Percentiles rank a stretch among this genome's conserved stretches.
Conservation (phyloP, 306 rosid genomes). For the Vachellia pachyceras region DNA sequence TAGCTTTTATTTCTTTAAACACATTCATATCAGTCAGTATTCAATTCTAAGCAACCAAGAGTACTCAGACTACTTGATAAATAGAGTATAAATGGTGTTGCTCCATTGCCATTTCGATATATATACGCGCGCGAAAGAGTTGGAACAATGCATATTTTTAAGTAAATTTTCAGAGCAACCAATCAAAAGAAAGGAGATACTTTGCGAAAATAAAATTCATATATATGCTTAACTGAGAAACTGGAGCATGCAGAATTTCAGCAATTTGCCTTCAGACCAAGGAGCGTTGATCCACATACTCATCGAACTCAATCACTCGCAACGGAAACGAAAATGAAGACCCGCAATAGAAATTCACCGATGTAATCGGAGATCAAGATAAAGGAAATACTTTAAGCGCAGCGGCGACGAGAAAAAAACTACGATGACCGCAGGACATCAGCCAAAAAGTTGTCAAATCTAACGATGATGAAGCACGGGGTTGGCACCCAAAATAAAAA, state of each 20-base stretch:
- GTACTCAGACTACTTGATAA: background rate
- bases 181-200: background rate
- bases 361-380: background rate
- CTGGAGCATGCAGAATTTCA: background rate
- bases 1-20: background rate
- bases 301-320: background rate
- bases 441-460: background rate
- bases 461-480: background rate
- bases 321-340: background rate
- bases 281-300: background rate
- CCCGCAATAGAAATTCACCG: background rate
- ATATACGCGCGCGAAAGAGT: background rate
- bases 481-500: background rate
- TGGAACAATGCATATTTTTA: background rate
- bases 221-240: background rate
- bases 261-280: background rate
- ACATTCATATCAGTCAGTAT: background rate
- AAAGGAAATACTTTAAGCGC: background rate
- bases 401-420: background rate
- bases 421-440: background rate
- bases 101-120: background rate
- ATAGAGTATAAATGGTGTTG: no score
- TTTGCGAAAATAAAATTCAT: background rate
- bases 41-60: conserved; percentile 14
- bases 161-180: background rate